Base-by-base conservation (phyloP, 768 basidiomycete genomes). In the Podaxis mareebaensis region DNA sequence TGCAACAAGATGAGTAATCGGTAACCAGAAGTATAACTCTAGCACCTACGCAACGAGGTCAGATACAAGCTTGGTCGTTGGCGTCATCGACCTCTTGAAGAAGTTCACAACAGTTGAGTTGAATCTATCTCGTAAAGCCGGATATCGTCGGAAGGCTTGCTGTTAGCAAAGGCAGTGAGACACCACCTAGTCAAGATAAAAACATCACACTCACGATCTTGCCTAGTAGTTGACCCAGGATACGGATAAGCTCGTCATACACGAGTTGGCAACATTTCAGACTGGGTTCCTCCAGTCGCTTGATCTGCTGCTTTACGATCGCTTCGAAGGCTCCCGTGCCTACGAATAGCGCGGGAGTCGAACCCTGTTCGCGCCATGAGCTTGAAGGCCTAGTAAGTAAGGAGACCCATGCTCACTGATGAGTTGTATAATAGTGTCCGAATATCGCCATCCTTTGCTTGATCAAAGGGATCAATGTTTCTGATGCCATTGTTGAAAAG, bases 221-320 rank as follows among this genome's bases (percentile, higher is more conserved):
- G 66, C 72, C 75, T n/a, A 99, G 81, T 1, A 99, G 79, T 69
- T 97, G 95, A 17, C 91, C 89, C 48, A 99, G 86, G 65, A 99
- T 99, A 53, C 97, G 88, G 72, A 98, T 97, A 44, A 99, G 85
- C 72, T 99, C 97, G 69, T 99, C 97, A 67, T 98, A 99, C 3
- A 99, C 93, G 64, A 99, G 81, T 66, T 95, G 90, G 71, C 95
- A 96, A 71, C 97, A 99, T 73, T 96, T 96, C 68, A 98, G 76
- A 66, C 85, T 81, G 12, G 97, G 97, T 6, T 99, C 97, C 73
- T 99, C 97, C 58, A 99, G 78, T 46, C 97, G 86, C 76, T 95
- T 92, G 76, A 99, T 99, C 77, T 99, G 97, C 74, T 99, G 94
- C 80, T 99, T 99, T 69, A 99, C 94, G 68, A 99, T 99, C 64